phyloP scores from a whole-genome alignment of 2,329 filamentous ascomycete species.

The Lojkania enalia region DNA sequence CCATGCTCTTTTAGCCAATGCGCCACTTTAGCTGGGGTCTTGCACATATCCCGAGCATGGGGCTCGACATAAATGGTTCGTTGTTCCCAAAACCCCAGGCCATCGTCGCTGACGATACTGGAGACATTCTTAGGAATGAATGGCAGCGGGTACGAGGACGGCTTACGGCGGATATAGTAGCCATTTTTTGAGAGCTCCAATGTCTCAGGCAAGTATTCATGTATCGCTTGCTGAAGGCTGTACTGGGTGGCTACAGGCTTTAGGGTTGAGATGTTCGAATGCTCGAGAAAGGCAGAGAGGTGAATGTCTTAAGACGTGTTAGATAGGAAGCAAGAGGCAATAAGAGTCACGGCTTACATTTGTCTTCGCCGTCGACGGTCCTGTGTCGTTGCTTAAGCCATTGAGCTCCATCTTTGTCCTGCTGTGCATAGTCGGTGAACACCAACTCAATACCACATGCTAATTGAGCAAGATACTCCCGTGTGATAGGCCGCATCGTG shows the following conservation, averaged over 20 bases:
- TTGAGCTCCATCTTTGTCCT: slow-evolving; percentile 25
- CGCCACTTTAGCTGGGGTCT: slow-evolving; percentile 35
- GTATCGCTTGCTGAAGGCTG: slow-evolving; percentile 33
- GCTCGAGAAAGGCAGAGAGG: slow-evolving; percentile 35
- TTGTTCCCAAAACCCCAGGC: slow-evolving; percentile 40
- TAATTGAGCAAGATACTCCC: slow-evolving; percentile 36
- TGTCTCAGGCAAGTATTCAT: slow-evolving; percentile 16
- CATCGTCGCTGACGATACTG: slow-evolving; percentile 29
- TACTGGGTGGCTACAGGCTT: slow-evolving; percentile 37
- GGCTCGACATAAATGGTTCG: slow-evolving; percentile 44
- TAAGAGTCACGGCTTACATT: slow-evolving; percentile 21
- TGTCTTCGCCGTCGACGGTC: slow-evolving; percentile 25
- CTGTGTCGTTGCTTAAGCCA: slow-evolving; percentile 35
- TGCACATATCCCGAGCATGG: slow-evolving; percentile 35
- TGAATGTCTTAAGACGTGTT: slow-evolving; percentile 30
- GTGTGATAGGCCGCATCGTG: slow-evolving; percentile 21
- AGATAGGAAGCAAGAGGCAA: not conserved
- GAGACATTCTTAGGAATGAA: slow-evolving; percentile 35
- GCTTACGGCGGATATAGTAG: slow-evolving; percentile 36
- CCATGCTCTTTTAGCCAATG: slow-evolving; percentile 37
- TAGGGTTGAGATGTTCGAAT: slow-evolving; percentile 32
- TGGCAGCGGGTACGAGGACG: slow-evolving; percentile 32
- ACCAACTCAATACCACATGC: slow-evolving; percentile 38
- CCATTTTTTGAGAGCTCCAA: slow-evolving; percentile 32
- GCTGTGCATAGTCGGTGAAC: slow-evolving; percentile 43